Conservation (phyloP, 1,284 basidiomycete genomes). For the Coniferiporia weirii region DNA sequence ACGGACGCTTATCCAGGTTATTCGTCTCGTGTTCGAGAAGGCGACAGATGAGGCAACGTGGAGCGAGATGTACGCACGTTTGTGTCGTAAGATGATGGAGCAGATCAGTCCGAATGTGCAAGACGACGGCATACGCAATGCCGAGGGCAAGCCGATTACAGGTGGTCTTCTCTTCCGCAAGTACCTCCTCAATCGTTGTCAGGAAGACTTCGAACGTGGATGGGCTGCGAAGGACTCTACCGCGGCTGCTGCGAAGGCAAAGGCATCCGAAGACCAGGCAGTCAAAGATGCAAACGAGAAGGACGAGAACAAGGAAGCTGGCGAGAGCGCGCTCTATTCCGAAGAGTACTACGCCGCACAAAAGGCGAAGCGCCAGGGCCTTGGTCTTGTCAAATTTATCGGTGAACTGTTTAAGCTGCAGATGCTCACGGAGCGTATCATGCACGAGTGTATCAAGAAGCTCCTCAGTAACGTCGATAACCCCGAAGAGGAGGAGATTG, state of each 20-base stretch:
- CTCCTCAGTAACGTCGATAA: slow-evolving; percentile 88
- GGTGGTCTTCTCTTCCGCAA: slow-evolving; percentile 68
- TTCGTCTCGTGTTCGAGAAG: slow-evolving; percentile 94
- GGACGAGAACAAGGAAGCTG: slow-evolving; percentile 34
- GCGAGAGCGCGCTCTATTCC: slow-evolving; percentile 73
- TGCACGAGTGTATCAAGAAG: slow-evolving; percentile 96
- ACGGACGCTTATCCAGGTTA: slow-evolving; percentile 90
- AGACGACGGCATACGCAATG: slow-evolving; percentile 75
- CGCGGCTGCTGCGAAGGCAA: slow-evolving; percentile 39
- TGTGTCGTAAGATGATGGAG: slow-evolving; percentile 93
- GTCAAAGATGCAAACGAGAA: slow-evolving; percentile 57
- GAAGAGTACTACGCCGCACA: slow-evolving; percentile 97
- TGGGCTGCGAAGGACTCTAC: slow-evolving; percentile 48
- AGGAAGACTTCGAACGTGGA: slow-evolving; percentile 61
- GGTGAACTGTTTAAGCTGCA: slow-evolving; percentile 96
- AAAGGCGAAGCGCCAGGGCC: slow-evolving; percentile 95
- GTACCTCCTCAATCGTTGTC: slow-evolving; percentile 65
- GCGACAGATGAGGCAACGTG: slow-evolving; percentile 95
- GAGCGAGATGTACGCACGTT: slow-evolving; percentile 94
- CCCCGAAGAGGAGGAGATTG: slow-evolving; percentile 97
- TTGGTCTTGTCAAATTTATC: slow-evolving; percentile 96
- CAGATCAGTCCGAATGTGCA: slow-evolving; percentile 80
- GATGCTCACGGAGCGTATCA: slow-evolving; percentile 92
- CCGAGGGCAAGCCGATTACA: slow-evolving; percentile 78
- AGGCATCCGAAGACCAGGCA: slow-evolving; percentile 56